Evolutionary conservation across 352 stramenopile genomes (phyloP), one percentile per base, ranked within the genome.

Genomic region (Pythium chondricola): DNA sequence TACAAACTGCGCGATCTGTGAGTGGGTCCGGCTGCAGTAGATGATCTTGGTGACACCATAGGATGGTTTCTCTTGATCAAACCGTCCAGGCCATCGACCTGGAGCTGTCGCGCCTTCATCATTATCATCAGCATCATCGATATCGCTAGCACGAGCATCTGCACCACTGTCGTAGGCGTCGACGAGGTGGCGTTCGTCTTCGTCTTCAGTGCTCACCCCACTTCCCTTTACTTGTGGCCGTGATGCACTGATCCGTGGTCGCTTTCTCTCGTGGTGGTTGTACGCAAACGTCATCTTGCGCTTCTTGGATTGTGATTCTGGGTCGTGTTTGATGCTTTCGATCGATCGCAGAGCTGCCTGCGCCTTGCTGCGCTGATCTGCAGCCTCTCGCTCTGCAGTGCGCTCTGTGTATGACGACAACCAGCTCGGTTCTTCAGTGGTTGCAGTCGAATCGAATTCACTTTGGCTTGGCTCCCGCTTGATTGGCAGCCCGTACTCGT

Each of bases 21-120:
- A 95, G 54, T 95, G 85, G 22, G 85, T 95, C 20, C 85, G 83
- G 69, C 85, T 95, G 65, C 85, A 95, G 46, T 94, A 95, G 31
- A 95, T 92, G 48, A 95, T 90, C 63, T 95, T 91, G 37, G 74
- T 46, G 8, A 89, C 61, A 0, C 70, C 68, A 49, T 75, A 79
- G 0, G 68, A 39, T 1, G 45, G 41, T 9, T 54, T 65, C 40
- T 51, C 69, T 35, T 39, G 30, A 24, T 48, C 14, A 53, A 11
- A 16, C 33, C 10, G 25, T 13, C 48, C 48, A 53, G 10, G 14
- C 33, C 10, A 26, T 13, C 48, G 43, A 64, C 30, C 20, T 25
- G 20, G 20, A 17, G 24, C 43, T 16, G 6, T 4, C 8, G 14
- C 9, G n/a, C 30, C 16, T 21, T 39, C 29, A 20, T 14, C 18